Evolutionary conservation across 169 alveolate genomes (phyloP).

Genomic region (Plasmodium fragile): DNA sequence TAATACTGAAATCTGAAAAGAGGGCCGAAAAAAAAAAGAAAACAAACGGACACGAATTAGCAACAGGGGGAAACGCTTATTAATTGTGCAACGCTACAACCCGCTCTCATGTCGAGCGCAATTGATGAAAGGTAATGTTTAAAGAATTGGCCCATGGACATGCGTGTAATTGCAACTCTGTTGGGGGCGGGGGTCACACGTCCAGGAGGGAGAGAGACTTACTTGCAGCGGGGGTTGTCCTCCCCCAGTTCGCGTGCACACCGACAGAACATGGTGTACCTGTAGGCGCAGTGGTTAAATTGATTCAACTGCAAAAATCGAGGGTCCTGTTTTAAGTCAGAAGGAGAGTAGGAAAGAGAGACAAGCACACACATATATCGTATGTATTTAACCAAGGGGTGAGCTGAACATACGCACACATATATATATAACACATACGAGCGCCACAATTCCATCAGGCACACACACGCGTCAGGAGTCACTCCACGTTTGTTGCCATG

Average conservation of each 20-base stretch:
- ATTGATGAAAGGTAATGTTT: neutral
- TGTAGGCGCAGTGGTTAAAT: conserved; percentile 79
- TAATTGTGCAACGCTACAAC: neutral
- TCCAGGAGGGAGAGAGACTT: neutral
- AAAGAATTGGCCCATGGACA: neutral
- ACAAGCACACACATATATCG: neutral
- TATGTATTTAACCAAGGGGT: neutral
- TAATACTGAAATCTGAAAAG: conserved; percentile 83
- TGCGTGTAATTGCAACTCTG: neutral
- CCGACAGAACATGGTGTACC: conserved; percentile 83
- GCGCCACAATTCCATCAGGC: neutral
- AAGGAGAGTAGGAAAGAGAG: neutral
- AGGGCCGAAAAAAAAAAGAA: neutral
- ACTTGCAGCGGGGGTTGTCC: conserved; percentile 87
- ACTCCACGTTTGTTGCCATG: neutral
- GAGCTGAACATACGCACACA: neutral
- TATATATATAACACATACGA: neutral
- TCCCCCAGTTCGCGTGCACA: conserved; percentile 86
- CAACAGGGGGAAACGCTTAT: too few relatives aligned
- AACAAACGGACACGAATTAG: too few relatives aligned
- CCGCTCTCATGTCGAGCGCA: neutral
- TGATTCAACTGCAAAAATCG: conserved; percentile 81
- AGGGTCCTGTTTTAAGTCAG: conserved; percentile 79
- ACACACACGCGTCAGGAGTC: neutral
- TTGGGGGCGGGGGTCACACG: too few relatives aligned